phyloP scores from a whole-genome alignment of 306 rosid genomes.

The Crataegus laevigata region DNA sequence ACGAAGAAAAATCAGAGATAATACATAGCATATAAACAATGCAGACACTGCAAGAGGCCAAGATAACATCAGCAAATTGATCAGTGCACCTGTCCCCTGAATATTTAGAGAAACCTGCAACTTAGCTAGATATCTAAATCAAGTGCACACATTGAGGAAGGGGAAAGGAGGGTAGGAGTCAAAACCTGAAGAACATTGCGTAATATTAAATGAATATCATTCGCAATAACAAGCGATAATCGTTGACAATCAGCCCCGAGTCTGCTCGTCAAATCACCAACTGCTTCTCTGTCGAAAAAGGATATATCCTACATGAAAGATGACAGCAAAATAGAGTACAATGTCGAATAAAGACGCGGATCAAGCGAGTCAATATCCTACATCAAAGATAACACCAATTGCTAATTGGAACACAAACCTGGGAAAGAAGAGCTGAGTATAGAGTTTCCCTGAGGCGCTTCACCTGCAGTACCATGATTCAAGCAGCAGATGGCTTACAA shows the following conservation, averaged over 20 bases:
- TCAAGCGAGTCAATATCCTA: conserved; percentile 38
- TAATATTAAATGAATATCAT: conserved; percentile 86
- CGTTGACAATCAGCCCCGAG: conserved; percentile 99
- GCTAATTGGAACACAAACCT: conserved; percentile 37
- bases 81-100: conserved; percentile 76
- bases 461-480: conserved; percentile 51
- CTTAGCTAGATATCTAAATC: background rate
- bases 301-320: conserved; percentile 79
- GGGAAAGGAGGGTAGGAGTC: conserved; percentile 1
- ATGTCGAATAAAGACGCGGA: conserved; percentile 22
- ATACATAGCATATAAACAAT: conserved; percentile 54
- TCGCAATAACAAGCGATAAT: conserved; percentile 91
- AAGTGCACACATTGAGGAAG: background rate
- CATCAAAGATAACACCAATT: conserved; percentile 18
- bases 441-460: conserved; percentile 90
- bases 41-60: conserved; percentile 87
- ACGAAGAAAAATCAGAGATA: conserved; percentile 62
- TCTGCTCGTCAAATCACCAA: conserved; percentile 96
- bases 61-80: conserved; percentile 73
- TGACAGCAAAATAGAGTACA: conserved; percentile 43
- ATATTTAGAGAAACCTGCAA: conserved; percentile 6
- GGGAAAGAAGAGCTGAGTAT: conserved; percentile 78
- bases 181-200: conserved; percentile 85
- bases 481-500: background rate
- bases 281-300: conserved; percentile 88